Conservation (phyloP, 768 basidiomycete species). For the Lactifluus echinatus region DNA sequence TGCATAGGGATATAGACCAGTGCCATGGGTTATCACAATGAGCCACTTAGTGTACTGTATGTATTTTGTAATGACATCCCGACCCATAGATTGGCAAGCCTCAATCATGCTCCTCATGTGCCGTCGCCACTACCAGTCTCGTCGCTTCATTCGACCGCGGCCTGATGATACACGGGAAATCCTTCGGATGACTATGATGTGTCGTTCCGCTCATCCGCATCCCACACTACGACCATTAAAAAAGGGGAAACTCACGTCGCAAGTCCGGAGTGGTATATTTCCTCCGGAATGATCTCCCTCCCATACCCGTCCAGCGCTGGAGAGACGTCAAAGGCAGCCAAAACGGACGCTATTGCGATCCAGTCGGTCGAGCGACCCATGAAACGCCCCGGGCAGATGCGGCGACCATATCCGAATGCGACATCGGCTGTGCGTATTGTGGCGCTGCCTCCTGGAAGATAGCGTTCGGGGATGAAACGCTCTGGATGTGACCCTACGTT, state of each 20-base stretch:
- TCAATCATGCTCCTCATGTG: neutral
- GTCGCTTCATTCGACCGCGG: constrained; percentile 6
- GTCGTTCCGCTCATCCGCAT: neutral
- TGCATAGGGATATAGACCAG: too few species aligned
- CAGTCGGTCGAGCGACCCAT: constrained; percentile 32
- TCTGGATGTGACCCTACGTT: constrained; percentile 2
- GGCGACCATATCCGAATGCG: constrained; percentile 1
- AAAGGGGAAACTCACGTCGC: neutral
- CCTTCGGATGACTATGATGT: neutral
- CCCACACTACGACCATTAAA: too few species aligned
- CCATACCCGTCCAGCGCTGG: neutral
- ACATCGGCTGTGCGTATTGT: neutral
- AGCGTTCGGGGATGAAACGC: neutral
- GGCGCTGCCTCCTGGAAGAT: neutral
- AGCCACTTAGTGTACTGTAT: too few species aligned
- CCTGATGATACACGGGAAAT: constrained; percentile 4
- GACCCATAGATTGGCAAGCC: too few species aligned
- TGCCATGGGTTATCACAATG: too few species aligned
- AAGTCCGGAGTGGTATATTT: neutral
- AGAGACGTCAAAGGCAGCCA: constrained; percentile 32
- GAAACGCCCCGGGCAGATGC: constrained; percentile 25
- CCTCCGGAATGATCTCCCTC: neutral
- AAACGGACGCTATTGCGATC: constrained; percentile 30
- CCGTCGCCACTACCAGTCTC: neutral
- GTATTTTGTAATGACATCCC: too few species aligned